Evolutionary conservation across 1,284 basidiomycete species (phyloP).

Genomic region (Athelia psychrophila): DNA sequence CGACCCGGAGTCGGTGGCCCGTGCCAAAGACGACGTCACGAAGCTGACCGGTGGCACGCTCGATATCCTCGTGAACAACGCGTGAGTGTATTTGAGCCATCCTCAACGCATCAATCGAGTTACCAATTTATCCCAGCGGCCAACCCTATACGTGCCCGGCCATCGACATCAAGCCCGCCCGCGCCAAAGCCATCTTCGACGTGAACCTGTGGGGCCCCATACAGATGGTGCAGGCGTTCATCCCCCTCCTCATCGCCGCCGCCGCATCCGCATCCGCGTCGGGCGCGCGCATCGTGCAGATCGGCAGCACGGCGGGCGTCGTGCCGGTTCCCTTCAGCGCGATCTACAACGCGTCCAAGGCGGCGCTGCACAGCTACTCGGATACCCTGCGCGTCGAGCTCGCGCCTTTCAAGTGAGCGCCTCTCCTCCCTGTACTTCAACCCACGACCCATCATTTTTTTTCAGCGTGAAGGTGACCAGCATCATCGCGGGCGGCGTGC

Average conservation of each 20-base stretch:
- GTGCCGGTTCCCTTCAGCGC: constrained; percentile 23
- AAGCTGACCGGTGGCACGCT: constrained; percentile 12
- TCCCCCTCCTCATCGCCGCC: constrained; percentile 23
- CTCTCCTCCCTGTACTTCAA: not conserved
- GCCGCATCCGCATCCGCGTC: not conserved
- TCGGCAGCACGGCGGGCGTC: constrained; percentile 22
- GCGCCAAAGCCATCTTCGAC: constrained; percentile 17
- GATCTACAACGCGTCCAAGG: constrained; percentile 27
- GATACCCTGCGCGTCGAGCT: constrained; percentile 28
- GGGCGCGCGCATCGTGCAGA: constrained; percentile 23
- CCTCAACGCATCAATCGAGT: not conserved
- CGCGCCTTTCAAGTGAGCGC: constrained; percentile 22
- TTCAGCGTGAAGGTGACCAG: constrained; percentile 28
- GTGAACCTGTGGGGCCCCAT: constrained; percentile 20
- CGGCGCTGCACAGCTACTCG: constrained; percentile 21
- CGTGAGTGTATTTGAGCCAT: constrained; percentile 9
- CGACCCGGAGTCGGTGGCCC: constrained; percentile 5
- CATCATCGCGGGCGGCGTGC: constrained; percentile 26
- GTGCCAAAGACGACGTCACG: constrained; percentile 5
- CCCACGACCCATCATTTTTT: not conserved
- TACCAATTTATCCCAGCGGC: constrained; percentile 2
- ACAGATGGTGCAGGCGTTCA: constrained; percentile 25
- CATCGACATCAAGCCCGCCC: constrained; percentile 15
- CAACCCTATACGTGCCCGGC: constrained; percentile 9
- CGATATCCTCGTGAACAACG: constrained; percentile 17